phyloP scores from a whole-genome alignment of 2,329 filamentous ascomycete species.

The Cyphellophora europaea region DNA sequence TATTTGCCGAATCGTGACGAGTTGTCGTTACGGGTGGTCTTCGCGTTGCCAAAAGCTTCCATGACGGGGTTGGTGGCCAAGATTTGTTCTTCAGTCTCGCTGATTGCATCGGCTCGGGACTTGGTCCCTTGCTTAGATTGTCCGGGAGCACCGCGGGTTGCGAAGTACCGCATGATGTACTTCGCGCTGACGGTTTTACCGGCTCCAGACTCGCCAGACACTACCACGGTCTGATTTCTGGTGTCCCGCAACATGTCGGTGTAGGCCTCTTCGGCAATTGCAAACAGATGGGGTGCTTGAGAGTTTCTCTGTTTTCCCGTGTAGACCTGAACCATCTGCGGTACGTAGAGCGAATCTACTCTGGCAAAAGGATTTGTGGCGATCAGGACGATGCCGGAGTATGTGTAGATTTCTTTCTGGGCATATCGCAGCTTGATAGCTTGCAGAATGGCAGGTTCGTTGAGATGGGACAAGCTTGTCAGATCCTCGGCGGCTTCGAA shows the following conservation, averaged over 20 bases:
- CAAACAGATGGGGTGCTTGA: slow-evolving; percentile 95
- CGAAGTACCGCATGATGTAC: slow-evolving; percentile 99
- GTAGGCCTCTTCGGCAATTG: slow-evolving; percentile 97
- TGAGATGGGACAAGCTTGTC: slow-evolving; percentile 93
- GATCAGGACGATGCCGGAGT: slow-evolving; percentile 97
- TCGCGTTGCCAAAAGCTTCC: slow-evolving; percentile 99
- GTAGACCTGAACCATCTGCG: slow-evolving; percentile 99
- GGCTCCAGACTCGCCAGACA: slow-evolving; percentile 97
- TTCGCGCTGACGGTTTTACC: slow-evolving; percentile 99
- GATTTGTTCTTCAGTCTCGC: slow-evolving; percentile 97
- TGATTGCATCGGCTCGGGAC: slow-evolving; percentile 69
- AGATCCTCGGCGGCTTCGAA: slow-evolving; percentile 97
- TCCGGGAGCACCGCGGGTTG: slow-evolving; percentile 88
- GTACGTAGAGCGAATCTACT: slow-evolving; percentile 95
- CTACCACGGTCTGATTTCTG: slow-evolving; percentile 96
- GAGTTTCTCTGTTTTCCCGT: slow-evolving; percentile 93
- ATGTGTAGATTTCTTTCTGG: slow-evolving; percentile 99
- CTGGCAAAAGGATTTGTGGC: slow-evolving; percentile 96
- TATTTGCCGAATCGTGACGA: slow-evolving; percentile 99
- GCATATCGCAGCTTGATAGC: slow-evolving; percentile 94
- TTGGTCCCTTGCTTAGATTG: slow-evolving; percentile 70
- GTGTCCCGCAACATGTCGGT: slow-evolving; percentile 95
- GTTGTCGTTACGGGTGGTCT: slow-evolving; percentile 99
- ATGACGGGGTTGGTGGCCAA: slow-evolving; percentile 97
- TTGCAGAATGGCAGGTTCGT: slow-evolving; percentile 95